These are phyloP conservation scores for Spathaspora gorwiae DNA, from an alignment of 805 yeast genomes.

Conservation along the genomic window DNA sequence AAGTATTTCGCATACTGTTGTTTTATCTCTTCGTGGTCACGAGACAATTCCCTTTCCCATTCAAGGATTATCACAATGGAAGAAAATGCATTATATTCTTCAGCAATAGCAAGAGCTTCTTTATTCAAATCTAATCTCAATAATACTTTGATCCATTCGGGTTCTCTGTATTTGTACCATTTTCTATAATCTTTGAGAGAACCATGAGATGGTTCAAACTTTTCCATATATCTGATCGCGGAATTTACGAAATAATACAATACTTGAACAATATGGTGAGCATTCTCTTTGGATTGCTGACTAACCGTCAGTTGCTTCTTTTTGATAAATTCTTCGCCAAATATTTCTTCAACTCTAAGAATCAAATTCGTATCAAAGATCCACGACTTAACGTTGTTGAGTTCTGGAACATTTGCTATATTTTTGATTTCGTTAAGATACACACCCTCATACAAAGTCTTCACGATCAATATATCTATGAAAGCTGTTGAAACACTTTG, in stretches of 20 bases:
- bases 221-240: constrained; percentile 33
- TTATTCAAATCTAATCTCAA: constrained; percentile 45
- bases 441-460: constrained; percentile 28
- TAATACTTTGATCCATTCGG: constrained; percentile 57
- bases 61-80: constrained; percentile 53
- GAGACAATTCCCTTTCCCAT: constrained; percentile 20
- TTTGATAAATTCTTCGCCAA: constrained; percentile 20
- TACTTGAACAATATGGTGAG: constrained; percentile 17
- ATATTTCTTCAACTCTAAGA: constrained; percentile 37
- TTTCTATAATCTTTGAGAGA: constrained; percentile 19
- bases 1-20: constrained; percentile 47
- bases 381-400: constrained; percentile 39
- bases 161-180: constrained; percentile 31
- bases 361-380: constrained; percentile 40
- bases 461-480: constrained; percentile 20
- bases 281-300: constrained; percentile 7
- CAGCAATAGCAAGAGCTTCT: constrained; percentile 60
- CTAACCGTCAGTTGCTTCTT: neutral
- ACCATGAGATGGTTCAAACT: constrained; percentile 8
- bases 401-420: constrained; percentile 21
- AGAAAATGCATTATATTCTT: constrained; percentile 58
- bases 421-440: constrained; percentile 38
- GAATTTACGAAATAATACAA: constrained; percentile 32
- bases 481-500: constrained; percentile 12
- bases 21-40: constrained; percentile 13